Percentiles rank a stretch among this genome's conserved stretches.
Conservation (phyloP, 257 asterid genomes). For the Agastache rugosa region DNA sequence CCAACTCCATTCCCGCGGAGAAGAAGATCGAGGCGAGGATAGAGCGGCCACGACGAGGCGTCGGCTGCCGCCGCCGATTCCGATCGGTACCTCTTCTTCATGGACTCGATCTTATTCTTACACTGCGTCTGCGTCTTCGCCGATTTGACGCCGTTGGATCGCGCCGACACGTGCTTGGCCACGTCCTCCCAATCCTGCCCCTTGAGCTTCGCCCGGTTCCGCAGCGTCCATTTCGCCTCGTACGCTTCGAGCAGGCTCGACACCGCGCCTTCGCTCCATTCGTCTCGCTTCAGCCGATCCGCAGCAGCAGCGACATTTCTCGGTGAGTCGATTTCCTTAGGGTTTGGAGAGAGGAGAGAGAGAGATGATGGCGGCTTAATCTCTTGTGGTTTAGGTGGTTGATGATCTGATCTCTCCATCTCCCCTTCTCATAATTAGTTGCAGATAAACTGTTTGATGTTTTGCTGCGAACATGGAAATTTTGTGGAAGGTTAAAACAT, state of each 20-base stretch:
- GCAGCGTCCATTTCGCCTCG: conserved; percentile 77
- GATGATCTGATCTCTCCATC: conserved; percentile 55
- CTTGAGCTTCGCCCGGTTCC: conserved; percentile 85
- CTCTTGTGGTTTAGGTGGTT: conserved; percentile 35
- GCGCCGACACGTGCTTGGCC: conserved; percentile 65
- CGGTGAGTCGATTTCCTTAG: conserved; percentile 44
- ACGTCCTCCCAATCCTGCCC: conserved; percentile 97
- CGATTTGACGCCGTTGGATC: conserved; percentile 50
- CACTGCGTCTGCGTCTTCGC: conserved; percentile 86
- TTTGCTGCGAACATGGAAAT: conserved; percentile 53
- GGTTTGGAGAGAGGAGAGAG: conserved; percentile 42
- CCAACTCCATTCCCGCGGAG: conserved; percentile 64
- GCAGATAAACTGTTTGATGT: neutral
- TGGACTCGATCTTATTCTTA: conserved; percentile 90
- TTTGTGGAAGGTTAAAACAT: conserved; percentile 31
- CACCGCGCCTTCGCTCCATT: conserved; percentile 94
- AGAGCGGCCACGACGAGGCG: conserved; percentile 80
- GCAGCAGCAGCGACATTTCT: conserved; percentile 34
- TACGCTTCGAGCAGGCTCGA: conserved; percentile 76
- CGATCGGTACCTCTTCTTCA: conserved; percentile 91
- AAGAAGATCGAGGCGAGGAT: conserved; percentile 71
- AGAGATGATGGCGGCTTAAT: conserved; percentile 52
- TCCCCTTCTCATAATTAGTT: conserved; percentile 41
- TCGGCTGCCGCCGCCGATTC: conserved; percentile 73
- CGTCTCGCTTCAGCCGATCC: conserved; percentile 74